phyloP scores from a whole-genome alignment of 2,329 filamentous ascomycete species.

The Beauveria sp. region DNA sequence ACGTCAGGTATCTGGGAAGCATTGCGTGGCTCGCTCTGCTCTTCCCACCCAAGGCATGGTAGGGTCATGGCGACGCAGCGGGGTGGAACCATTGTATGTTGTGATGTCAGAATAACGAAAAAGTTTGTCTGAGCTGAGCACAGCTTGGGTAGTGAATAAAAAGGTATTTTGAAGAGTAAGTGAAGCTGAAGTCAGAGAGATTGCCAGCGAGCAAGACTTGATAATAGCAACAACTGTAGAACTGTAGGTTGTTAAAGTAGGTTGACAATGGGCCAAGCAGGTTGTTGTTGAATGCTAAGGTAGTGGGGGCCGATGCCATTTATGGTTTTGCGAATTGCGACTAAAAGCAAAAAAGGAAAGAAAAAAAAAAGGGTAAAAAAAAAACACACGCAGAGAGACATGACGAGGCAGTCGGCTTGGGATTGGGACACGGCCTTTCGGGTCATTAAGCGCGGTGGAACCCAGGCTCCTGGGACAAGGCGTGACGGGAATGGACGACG shows the following conservation, averaged over 20 bases:
- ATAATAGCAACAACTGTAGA: neutral
- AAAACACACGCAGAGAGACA: slow-evolving; percentile 8
- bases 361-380: neutral
- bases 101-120: neutral
- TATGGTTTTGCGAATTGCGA: slow-evolving; percentile 23
- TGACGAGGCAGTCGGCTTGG: neutral
- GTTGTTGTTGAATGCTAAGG: slow-evolving; percentile 5
- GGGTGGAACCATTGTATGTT: slow-evolving; percentile 8
- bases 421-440: slow-evolving; percentile 9
- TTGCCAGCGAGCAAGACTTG: neutral
- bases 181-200: neutral
- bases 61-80: neutral
- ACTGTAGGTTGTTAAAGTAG: neutral
- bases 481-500: slow-evolving; percentile 15
- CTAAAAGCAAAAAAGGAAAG: slow-evolving; percentile 7
- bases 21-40: neutral
- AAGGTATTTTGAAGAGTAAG: neutral
- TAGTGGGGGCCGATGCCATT: slow-evolving; percentile 25
- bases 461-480: slow-evolving; percentile 5
- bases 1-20: neutral
- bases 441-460: slow-evolving; percentile 10
- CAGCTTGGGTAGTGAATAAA: neutral
- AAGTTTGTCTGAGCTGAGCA: neutral
- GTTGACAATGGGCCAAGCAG: neutral
- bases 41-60: neutral